Conservation (phyloP, 169 alveolate genomes). For the Cryptosporidium meleagridis region DNA sequence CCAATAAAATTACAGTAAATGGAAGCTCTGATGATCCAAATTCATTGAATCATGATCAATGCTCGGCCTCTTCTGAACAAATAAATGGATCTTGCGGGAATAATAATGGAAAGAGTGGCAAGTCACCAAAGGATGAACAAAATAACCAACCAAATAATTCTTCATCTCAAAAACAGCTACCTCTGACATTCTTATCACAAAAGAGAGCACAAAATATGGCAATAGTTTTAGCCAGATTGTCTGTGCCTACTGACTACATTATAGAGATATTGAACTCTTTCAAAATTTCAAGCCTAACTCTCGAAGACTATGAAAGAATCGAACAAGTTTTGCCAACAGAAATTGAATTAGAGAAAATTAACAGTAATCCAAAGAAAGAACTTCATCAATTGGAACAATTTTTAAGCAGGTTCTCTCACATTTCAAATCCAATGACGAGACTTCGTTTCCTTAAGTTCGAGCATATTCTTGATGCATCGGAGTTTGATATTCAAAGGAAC, state of each 20-base stretch:
- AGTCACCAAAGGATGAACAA: conserved; percentile 44
- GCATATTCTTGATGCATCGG: conserved; percentile 64
- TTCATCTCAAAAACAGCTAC: conserved; percentile 42
- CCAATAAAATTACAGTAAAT: neutral
- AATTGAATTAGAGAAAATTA: conserved; percentile 56
- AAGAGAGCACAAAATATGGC: conserved; percentile 80
- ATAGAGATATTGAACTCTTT: conserved; percentile 70
- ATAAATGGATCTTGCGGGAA: neutral
- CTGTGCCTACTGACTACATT: conserved; percentile 75
- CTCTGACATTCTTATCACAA: conserved; percentile 55
- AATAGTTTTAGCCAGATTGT: conserved; percentile 76
- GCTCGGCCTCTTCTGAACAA: neutral
- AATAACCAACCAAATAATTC: neutral
- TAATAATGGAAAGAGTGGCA: conserved; percentile 24
- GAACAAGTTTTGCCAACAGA: conserved; percentile 78
- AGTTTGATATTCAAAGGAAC: conserved; percentile 58
- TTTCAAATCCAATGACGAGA: conserved; percentile 72
- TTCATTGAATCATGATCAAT: conserved; percentile 28
- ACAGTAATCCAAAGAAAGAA: conserved; percentile 33
- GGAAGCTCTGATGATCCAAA: conserved; percentile 22
- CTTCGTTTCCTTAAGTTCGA: conserved; percentile 59
- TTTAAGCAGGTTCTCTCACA: conserved; percentile 56
- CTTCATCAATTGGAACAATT: conserved; percentile 65
- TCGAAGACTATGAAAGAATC: conserved; percentile 74
- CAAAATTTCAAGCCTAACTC: conserved; percentile 72